These are phyloP conservation scores for Starmerella geochares DNA, from an alignment of 805 yeast species.

Conservation along the genomic window DNA sequence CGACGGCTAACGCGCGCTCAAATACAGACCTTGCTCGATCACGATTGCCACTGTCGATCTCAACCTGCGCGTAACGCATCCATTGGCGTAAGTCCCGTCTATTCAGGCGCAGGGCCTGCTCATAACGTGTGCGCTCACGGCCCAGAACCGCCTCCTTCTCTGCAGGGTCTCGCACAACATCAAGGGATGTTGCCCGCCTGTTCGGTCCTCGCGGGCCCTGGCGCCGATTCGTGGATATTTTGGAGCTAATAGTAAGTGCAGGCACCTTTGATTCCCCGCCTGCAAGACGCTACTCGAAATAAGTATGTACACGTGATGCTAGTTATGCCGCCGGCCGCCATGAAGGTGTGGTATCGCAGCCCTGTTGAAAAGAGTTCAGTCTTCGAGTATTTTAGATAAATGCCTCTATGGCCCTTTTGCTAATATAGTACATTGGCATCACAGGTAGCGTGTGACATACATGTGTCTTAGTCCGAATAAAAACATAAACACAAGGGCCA, in stretches of 20 bases:
- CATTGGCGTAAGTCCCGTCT: slow-evolving; percentile 76
- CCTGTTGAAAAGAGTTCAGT: too few species aligned
- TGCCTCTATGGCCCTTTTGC: too few species aligned
- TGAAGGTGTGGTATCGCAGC: too few species aligned
- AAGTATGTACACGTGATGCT: not conserved
- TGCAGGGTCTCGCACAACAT: slow-evolving; percentile 47
- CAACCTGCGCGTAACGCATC: slow-evolving; percentile 86
- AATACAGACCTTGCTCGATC: slow-evolving; percentile 74
- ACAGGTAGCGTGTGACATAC: too few species aligned
- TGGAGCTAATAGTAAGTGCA: not conserved
- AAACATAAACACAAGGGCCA: too few species aligned
- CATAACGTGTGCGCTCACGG: slow-evolving; percentile 70
- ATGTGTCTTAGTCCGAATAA: too few species aligned
- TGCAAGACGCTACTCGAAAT: not conserved
- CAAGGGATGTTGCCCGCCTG: not conserved
- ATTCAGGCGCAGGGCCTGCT: slow-evolving; percentile 77
- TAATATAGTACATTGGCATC: too few species aligned
- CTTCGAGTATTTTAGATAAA: not conserved
- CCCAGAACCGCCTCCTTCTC: slow-evolving; percentile 69
- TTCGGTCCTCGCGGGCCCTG: not conserved
- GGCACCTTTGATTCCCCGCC: not conserved
- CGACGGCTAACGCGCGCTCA: slow-evolving; percentile 76
- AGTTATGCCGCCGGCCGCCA: too few species aligned
- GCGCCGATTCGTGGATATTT: not conserved
- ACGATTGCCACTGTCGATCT: slow-evolving; percentile 65